Evolutionary conservation across 176 grass and related monocot species (phyloP).

Genomic region (Alloteropsis semialata): DNA sequence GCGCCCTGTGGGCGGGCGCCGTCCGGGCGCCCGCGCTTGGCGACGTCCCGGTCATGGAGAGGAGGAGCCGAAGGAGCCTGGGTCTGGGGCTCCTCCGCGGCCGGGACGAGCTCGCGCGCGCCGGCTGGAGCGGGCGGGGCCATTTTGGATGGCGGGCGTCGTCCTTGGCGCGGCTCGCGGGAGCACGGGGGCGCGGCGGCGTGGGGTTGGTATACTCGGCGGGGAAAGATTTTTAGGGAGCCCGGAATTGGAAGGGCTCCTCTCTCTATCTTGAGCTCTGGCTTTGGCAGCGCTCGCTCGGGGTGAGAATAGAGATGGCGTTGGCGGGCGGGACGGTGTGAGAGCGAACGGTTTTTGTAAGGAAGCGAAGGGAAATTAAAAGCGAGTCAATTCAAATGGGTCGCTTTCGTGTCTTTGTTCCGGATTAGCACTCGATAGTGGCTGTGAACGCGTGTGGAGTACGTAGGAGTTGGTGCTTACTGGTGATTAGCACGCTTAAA

Average conservation of each 20-base stretch:
- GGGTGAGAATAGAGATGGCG: too few relatives aligned
- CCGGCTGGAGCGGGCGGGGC: background rate
- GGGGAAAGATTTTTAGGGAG: background rate
- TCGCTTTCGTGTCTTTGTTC: too few relatives aligned
- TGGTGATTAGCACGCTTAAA: too few relatives aligned
- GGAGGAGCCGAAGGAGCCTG: background rate
- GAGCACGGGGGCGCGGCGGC: background rate
- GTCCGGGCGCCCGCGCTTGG: background rate
- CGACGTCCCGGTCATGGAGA: background rate
- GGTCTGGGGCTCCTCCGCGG: background rate
- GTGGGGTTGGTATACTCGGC: background rate
- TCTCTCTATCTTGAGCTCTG: background rate
- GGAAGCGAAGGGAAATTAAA: background rate
- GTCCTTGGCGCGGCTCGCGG: background rate
- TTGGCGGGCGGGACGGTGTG: background rate
- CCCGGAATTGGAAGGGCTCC: background rate
- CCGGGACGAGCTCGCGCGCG: background rate
- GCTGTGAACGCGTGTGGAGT: too few relatives aligned
- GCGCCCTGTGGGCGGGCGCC: background rate
- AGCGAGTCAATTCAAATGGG: too few relatives aligned
- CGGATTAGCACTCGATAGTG: too few relatives aligned
- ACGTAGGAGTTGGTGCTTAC: too few relatives aligned
- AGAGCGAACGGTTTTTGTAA: background rate
- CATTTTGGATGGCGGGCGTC: slow-evolving; percentile 9
- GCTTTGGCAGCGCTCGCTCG: background rate